Percentiles rank a stretch among this genome's conserved stretches.
These are phyloP conservation scores for Rasamsonia emersonii DNA, from an alignment of 2,329 filamentous ascomycete species.

Conservation along the genomic window DNA sequence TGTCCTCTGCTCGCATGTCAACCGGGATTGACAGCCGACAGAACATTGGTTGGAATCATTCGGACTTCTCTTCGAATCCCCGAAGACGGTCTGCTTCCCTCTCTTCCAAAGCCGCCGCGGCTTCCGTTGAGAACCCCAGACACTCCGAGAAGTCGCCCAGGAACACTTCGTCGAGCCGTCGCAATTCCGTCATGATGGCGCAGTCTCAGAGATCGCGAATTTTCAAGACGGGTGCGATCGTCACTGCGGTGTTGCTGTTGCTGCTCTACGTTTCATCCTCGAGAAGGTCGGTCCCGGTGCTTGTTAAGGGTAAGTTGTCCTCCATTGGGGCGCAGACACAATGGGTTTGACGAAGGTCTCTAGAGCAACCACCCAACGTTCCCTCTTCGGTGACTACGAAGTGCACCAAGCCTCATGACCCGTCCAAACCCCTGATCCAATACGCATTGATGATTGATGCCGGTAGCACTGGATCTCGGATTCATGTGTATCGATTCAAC, in stretches of 20 bases:
- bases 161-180: constrained; percentile 32
- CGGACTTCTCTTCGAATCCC: constrained; percentile 36
- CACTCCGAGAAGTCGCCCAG: constrained; percentile 35
- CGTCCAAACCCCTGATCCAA: constrained; percentile 87
- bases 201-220: constrained; percentile 53
- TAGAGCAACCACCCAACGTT: constrained; percentile 16
- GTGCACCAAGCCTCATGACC: constrained; percentile 75
- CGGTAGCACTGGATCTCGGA: constrained; percentile 92
- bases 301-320: constrained; percentile 18
- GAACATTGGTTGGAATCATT: constrained; percentile 46
- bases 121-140: no score
- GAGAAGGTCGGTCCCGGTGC: constrained; percentile 16
- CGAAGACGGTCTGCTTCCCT: constrained; percentile 48
- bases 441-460: constrained; percentile 99
- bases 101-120: no score
- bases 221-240: constrained; percentile 53
- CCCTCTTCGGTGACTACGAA: constrained; percentile 52
- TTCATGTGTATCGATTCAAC: constrained; percentile 99
- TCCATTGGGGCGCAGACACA: not conserved
- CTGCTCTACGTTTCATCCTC: constrained; percentile 46
- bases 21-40: constrained; percentile 44
- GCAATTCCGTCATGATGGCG: constrained; percentile 45
- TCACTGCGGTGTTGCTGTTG: constrained; percentile 50
- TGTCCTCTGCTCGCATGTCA: constrained; percentile 46
- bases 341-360: no score